Evolutionary conservation across 2,329 filamentous ascomycete genomes (phyloP).

Genomic region (Chaetomiaceae sp.): DNA sequence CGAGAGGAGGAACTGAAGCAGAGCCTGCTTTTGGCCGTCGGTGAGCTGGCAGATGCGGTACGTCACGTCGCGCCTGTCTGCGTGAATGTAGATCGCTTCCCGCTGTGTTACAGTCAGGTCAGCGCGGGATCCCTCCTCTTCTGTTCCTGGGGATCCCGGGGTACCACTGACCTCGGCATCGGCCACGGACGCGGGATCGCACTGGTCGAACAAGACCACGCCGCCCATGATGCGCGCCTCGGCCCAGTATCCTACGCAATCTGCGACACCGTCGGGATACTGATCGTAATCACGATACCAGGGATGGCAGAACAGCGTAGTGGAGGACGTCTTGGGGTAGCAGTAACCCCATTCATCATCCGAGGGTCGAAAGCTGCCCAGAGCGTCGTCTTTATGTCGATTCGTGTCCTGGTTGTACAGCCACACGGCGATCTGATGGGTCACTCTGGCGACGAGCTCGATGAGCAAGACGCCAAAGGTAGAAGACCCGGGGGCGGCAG

Average conservation of each 20-base stretch:
- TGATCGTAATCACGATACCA: not conserved
- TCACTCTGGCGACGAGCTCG: constrained; percentile 1
- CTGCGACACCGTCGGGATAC: not conserved
- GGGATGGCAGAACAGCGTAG: not conserved
- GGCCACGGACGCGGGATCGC: not conserved
- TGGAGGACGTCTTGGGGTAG: not conserved
- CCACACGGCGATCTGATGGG: constrained; percentile 8
- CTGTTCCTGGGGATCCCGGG: too few species aligned
- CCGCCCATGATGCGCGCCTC: not conserved
- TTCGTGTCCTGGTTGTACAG: constrained; percentile 22
- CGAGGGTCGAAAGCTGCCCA: constrained; percentile 21
- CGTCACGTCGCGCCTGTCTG: not conserved
- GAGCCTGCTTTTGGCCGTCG: not conserved
- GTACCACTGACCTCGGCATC: too few species aligned
- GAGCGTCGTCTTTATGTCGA: constrained; percentile 23
- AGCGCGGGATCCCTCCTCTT: too few species aligned
- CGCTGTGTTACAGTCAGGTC: too few species aligned
- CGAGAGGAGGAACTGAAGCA: not conserved
- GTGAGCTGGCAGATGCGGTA: not conserved
- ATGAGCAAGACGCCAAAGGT: constrained; percentile 18
- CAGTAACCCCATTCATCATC: not conserved
- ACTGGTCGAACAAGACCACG: not conserved
- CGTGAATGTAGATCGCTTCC: too few species aligned
- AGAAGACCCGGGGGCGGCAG: constrained; percentile 21
- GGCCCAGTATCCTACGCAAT: not conserved